Evolutionary conservation across 805 yeast genomes (phyloP), one percentile per base, ranked within the genome.

Genomic region (Candida arabinofermentans): DNA sequence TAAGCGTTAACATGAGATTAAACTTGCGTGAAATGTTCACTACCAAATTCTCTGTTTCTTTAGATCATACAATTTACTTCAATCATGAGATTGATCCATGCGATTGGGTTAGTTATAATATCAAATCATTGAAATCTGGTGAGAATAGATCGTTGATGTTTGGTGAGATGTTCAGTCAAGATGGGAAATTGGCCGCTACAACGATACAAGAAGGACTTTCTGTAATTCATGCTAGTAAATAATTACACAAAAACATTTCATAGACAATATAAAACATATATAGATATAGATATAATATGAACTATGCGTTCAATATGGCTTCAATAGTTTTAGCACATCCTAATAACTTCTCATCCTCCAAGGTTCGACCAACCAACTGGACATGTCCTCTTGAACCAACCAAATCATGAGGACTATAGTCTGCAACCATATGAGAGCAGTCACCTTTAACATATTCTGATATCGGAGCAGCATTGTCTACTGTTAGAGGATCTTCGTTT

Each of bases 1-100:
- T 82, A 37, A 67, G 75, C 12, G 60, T 80, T 2, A 63, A 78
- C 26, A 77, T 75, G 49, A 70, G 83, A 43, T 62, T 75, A 40
- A 71, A 79, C 41, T 57, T 75, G 39, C 59, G 71, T 32, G 71
- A 70, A 18, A 53, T 72, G 57, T 68, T 66, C 44, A 66, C 72
- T 17, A 67, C 75, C 14, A 70, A 68, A 27, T 71, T 77, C 47
- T 73, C 79, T 13, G 81, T 79, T 3, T 77, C 85, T 18, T 59
- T 83, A 47, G 89, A 83, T 49, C 89, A 83, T 54, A 62, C 79
- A 0, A 71, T 85, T 24, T 80, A 80, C 57, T 81, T 83, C 65
- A 86, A 81, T 54, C 61, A 62, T 14, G 77, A 73, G 41, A 69
- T 77, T 44, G 68, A 77, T 31, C 47, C 53, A 5, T 42, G 49